Percentiles rank a stretch among this genome's conserved stretches.
phyloP scores from a whole-genome alignment of 805 yeast species.

The Wickerhamomyces silvicola region DNA sequence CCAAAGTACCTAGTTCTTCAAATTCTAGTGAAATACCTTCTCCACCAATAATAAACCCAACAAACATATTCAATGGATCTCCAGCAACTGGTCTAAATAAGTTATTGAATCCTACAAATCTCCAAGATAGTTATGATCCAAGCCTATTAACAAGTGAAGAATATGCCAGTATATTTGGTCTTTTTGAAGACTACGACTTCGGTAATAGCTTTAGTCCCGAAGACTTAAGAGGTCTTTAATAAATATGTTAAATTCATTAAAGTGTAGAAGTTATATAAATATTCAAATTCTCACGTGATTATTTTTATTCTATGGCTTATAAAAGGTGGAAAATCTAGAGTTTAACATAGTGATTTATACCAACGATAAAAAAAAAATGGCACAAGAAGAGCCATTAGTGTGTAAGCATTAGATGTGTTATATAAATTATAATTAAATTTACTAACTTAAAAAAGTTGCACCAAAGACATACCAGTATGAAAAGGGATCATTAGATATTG shows the following conservation, averaged over 20 bases:
- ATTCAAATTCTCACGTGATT: too few species aligned
- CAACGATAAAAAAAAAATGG: too few species aligned
- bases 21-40: not conserved
- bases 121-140: not conserved
- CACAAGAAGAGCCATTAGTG: slow-evolving; percentile 18
- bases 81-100: not conserved
- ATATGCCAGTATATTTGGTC: slow-evolving; percentile 17
- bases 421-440: not conserved
- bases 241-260: too few species aligned
- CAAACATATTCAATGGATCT: slow-evolving; percentile 4
- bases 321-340: too few species aligned
- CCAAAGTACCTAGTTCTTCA: not conserved
- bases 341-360: too few species aligned
- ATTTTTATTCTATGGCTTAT: too few species aligned
- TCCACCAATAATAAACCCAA: slow-evolving; percentile 1
- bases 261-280: too few species aligned
- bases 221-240: too few species aligned
- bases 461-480: slow-evolving; percentile 87
- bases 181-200: slow-evolving; percentile 23
- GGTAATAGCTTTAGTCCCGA: too few species aligned
- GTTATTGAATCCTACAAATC: not conserved
- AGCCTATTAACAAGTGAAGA: slow-evolving; percentile 16
- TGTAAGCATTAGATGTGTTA: slow-evolving; percentile 10
- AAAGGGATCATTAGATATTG: slow-evolving; percentile 50
- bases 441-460: slow-evolving; percentile 38